Conservation (phyloP, 1,284 basidiomycete species). For the Leccinum pachyderme region DNA sequence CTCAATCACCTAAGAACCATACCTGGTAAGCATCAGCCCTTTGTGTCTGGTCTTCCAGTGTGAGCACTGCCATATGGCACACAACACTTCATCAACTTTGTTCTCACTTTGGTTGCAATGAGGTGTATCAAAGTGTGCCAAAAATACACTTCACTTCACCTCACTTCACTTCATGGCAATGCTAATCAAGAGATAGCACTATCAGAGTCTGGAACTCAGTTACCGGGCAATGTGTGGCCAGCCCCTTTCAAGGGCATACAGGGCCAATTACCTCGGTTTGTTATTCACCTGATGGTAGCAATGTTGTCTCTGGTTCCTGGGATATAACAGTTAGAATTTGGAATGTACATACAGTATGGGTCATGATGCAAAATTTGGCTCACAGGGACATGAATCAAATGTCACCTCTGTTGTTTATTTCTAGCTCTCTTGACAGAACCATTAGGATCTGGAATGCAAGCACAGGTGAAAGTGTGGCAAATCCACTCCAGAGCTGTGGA, state of each 20-base stretch:
- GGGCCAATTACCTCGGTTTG: not conserved
- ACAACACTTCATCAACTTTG: too few relatives aligned
- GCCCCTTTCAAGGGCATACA: slow-evolving; percentile 9
- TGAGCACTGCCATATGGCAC: too few relatives aligned
- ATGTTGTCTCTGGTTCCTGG: slow-evolving; percentile 15
- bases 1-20: too few relatives aligned
- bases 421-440: slow-evolving; percentile 12
- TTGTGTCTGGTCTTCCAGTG: too few relatives aligned
- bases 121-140: too few relatives aligned
- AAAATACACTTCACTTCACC: too few relatives aligned
- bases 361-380: not conserved
- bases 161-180: too few relatives aligned
- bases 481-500: not conserved
- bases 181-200: not conserved
- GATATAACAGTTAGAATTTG: slow-evolving; percentile 15
- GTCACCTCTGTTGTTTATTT: slow-evolving; percentile 13
- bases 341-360: slow-evolving; percentile 9
- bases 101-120: too few relatives aligned
- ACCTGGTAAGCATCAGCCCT: too few relatives aligned
- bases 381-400: not conserved
- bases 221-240: slow-evolving; percentile 4
- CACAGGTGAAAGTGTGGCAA: slow-evolving; percentile 7
- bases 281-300: slow-evolving; percentile 20
- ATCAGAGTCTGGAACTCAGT: slow-evolving; percentile 15
- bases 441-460: slow-evolving; percentile 11